phyloP scores from a whole-genome alignment of 1,284 basidiomycete species.

The Thelephora terrestris region DNA sequence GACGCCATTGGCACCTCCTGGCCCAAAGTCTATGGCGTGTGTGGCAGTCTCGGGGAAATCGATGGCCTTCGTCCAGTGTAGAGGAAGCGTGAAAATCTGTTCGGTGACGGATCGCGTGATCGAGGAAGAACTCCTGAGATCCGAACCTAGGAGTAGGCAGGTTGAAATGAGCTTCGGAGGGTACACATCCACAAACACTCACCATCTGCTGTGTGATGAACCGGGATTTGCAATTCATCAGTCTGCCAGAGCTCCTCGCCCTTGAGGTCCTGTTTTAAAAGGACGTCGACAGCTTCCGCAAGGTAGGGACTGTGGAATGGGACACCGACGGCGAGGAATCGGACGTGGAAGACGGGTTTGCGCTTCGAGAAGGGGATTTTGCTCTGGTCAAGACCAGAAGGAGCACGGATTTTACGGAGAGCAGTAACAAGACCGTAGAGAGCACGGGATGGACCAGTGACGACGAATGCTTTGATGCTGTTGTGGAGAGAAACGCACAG shows the following conservation, averaged over 20 bases:
- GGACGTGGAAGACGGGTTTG: conserved; percentile 86
- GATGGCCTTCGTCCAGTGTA: conserved; percentile 89
- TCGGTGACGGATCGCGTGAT: conserved; percentile 80
- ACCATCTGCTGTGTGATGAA: conserved; percentile 92
- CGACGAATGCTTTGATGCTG: conserved; percentile 83
- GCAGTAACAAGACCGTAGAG: conserved; percentile 90
- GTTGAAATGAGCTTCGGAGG: conserved; percentile 4
- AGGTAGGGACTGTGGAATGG: conserved; percentile 94
- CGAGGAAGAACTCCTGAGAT: conserved; percentile 64
- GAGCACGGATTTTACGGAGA: conserved; percentile 83
- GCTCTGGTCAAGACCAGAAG: conserved; percentile 85
- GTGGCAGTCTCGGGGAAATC: conserved; percentile 85
- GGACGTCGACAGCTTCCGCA: conserved; percentile 63
- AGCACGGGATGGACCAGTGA: conserved; percentile 89
- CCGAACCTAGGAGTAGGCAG: conserved; percentile 50
- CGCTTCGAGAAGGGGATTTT: conserved; percentile 91
- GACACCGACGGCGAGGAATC: conserved; percentile 90
- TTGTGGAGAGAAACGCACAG: conserved; percentile 87
- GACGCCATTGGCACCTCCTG: conserved; percentile 89
- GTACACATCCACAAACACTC: conserved; percentile 20
- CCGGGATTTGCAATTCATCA: conserved; percentile 70
- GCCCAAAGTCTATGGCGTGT: conserved; percentile 94
- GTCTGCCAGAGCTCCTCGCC: conserved; percentile 77
- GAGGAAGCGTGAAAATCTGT: conserved; percentile 83
- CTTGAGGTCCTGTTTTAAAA: conserved; percentile 65